Percentiles rank a stretch among this genome's conserved stretches.
Conservation (phyloP, 331 rosid species). For the Quercus lobata region DNA sequence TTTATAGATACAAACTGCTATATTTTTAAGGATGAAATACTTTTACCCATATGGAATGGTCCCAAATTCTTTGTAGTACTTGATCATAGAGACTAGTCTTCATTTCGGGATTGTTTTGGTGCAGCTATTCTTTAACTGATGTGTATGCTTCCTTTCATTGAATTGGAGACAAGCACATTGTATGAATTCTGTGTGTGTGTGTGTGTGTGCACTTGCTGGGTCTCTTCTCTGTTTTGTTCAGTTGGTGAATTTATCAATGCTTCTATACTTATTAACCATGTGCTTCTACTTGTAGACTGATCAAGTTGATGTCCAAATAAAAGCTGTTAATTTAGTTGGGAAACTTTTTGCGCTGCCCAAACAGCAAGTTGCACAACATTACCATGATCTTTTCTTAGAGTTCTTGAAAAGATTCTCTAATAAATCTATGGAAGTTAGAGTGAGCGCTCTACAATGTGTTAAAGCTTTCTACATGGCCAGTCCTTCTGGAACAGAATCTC, state of each 20-base stretch:
- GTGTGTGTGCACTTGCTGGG: too few species aligned
- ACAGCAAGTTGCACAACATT: constrained; percentile 52
- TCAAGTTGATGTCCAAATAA: too few species aligned
- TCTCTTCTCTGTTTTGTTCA: too few species aligned
- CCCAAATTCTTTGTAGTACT: background rate
- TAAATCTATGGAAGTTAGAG: constrained; percentile 61
- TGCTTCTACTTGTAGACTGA: too few species aligned
- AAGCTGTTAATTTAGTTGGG: too few species aligned
- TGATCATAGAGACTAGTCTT: background rate
- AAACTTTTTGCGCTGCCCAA: constrained; percentile 70
- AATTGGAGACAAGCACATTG: constrained; percentile 5
- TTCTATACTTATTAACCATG: too few species aligned
- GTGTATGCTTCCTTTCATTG: background rate
- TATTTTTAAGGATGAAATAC: too few species aligned
- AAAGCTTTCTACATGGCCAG: constrained; percentile 52
- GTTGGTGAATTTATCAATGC: too few species aligned
- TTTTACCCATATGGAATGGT: too few species aligned
- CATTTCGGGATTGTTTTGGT: background rate
- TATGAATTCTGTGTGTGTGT: background rate
- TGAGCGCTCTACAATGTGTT: constrained; percentile 40
- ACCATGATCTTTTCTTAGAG: constrained; percentile 64
- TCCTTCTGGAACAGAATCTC: constrained; percentile 50
- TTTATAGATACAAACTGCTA: too few species aligned
- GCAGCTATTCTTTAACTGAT: background rate
- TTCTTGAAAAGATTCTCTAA: constrained; percentile 85